Evolutionary conservation across 768 basidiomycete genomes (phyloP), one percentile per base, ranked within the genome.

Genomic region (Phylloporus rhodoxanthus): DNA sequence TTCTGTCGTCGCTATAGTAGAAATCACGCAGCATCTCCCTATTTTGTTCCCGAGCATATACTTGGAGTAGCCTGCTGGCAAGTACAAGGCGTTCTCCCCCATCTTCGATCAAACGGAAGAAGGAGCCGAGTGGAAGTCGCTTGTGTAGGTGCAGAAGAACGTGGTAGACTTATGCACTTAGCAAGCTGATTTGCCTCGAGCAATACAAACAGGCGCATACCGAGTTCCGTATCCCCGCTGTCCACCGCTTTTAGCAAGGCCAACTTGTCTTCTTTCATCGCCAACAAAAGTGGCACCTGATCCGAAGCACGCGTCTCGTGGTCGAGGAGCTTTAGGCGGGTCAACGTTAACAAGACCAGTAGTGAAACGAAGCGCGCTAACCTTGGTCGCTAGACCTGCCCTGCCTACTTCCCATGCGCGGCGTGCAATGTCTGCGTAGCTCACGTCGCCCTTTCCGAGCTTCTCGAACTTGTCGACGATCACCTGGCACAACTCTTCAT

Each of bases 1-100:
- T 78, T 47, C 96, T 76, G 68, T 98, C 96, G 59, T 99, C 96
- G 30, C 95, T 95, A 62, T 95, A 99, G 67, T 93, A 98, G 69
- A 94, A 98, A 64, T 99, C 93, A 14, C 92, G 76, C 7, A 98
- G 72, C 81, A 98, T 87, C 55, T 91, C 90, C 44, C 87, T 75
- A 63, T 95, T 88, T 60, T 91, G 91, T 64, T 93, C 89, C 33
- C 87, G 73, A 1, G 90, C 91, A 63, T 94, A 95, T 1, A 94
- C 90, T 64, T 95, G 88, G 39, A 95, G 75, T 4, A 96, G 70
- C 51, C 76, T 82, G 55, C 82, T 82, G 0, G 91, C 91, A n/a
- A 79, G 81, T 3, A 76, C 78, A 8, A 95, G 77, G 37, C 72
- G 69, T 30, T 82, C 75, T 3, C 92, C 91, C 11, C 91, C 89